phyloP scores from a whole-genome alignment of 2,329 filamentous ascomycete genomes.

The Colletotrichum lupini region DNA sequence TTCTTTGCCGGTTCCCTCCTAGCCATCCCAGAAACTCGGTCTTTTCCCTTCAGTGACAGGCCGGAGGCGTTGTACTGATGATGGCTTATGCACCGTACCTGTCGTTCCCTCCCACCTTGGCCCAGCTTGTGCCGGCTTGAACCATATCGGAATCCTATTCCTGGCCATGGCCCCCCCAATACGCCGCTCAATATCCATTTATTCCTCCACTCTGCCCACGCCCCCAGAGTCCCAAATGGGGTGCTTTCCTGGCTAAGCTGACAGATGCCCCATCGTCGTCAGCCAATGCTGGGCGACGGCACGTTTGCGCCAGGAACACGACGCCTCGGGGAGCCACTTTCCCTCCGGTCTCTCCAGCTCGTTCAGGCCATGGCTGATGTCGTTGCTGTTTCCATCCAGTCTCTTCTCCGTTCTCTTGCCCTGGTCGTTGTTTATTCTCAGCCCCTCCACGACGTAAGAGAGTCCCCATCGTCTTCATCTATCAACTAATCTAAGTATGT shows the following conservation, averaged over 20 bases:
- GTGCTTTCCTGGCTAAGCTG: constrained; percentile 11
- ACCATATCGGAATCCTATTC: neutral
- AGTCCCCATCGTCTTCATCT: neutral
- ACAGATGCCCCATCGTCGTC: constrained; percentile 28
- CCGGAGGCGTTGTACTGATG: neutral
- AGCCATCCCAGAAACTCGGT: neutral
- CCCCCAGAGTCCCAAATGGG: constrained; percentile 22
- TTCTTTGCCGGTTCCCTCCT: no score
- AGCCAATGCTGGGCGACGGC: constrained; percentile 35
- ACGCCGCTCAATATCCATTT: neutral
- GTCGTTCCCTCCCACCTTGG: constrained; percentile 28
- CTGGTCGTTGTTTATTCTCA: neutral
- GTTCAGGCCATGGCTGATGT: constrained; percentile 12
- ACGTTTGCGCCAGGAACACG: constrained; percentile 34
- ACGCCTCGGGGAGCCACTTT: constrained; percentile 12
- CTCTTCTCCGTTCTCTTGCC: constrained; percentile 12
- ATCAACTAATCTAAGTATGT: neutral
- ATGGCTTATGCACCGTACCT: constrained; percentile 30
- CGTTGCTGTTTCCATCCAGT: constrained; percentile 4
- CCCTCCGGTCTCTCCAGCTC: constrained; percentile 5
- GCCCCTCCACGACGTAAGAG: neutral
- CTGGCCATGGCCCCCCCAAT: neutral
- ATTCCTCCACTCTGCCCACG: constrained; percentile 22
- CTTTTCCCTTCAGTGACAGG: neutral
- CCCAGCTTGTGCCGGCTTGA: neutral